Conservation (phyloP, 352 stramenopile genomes). For the Elongisporangium undulatum region DNA sequence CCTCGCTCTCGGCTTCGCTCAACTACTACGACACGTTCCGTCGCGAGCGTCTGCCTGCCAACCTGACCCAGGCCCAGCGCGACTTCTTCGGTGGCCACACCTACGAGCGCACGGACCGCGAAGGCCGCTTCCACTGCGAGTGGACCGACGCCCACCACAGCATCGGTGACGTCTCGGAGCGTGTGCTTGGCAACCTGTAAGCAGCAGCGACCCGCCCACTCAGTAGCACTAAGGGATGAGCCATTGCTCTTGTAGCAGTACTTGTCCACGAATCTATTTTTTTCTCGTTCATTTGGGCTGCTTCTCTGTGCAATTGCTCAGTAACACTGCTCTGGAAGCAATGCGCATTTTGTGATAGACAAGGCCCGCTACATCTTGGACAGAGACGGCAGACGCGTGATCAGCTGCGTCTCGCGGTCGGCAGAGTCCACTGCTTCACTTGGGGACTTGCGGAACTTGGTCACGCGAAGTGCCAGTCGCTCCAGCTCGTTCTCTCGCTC, state of each 20-base stretch:
- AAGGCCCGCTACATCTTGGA: constrained; percentile 80
- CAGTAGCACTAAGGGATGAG: neutral
- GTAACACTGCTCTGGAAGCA: neutral
- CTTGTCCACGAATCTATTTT: neutral
- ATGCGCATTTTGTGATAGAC: neutral
- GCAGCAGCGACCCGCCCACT: constrained; percentile 3
- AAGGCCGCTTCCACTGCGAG: constrained; percentile 95
- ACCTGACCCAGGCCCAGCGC: constrained; percentile 98
- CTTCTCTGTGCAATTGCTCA: neutral
- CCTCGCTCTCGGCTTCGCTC: constrained; percentile 91
- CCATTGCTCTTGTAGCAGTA: neutral
- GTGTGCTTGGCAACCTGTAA: constrained; percentile 92
- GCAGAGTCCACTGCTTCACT: constrained; percentile 29
- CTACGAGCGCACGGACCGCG: constrained; percentile 94
- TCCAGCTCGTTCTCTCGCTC: constrained; percentile 58
- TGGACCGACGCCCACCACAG: constrained; percentile 97
- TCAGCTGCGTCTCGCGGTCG: constrained; percentile 49
- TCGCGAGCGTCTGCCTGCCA: constrained; percentile 91
- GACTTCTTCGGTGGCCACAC: constrained; percentile 99
- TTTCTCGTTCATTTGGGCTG: neutral
- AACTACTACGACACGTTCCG: constrained; percentile 99
- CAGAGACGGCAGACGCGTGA: constrained; percentile 58
- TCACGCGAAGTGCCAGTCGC: constrained; percentile 50
- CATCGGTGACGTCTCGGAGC: constrained; percentile 94
- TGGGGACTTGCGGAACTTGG: constrained; percentile 74